phyloP scores from a whole-genome alignment of 306 rosid genomes.

The Corylus avellana region DNA sequence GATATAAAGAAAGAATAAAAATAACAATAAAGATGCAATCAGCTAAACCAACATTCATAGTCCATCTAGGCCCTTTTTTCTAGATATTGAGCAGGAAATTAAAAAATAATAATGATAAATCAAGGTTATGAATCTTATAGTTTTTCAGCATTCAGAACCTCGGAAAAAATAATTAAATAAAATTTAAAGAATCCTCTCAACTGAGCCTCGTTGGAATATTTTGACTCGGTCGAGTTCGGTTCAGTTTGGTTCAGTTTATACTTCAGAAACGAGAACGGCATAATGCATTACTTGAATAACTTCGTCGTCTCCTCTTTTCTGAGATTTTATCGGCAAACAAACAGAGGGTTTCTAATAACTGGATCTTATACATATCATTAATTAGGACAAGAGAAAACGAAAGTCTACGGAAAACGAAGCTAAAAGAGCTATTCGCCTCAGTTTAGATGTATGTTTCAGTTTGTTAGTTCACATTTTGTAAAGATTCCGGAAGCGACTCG shows the following conservation, averaged over 20 bases:
- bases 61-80: background rate
- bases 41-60: background rate
- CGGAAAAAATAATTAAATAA: background rate
- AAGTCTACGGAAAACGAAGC: background rate
- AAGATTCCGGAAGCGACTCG: background rate
- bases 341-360: background rate
- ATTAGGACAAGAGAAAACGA: slow-evolving; percentile 1
- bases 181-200: background rate
- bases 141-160: background rate
- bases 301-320: background rate
- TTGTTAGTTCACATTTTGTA: background rate
- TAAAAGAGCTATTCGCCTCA: background rate
- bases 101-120: background rate
- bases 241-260: slow-evolving; percentile 27
- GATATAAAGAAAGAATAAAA: background rate
- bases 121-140: background rate
- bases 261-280: slow-evolving; percentile 3
- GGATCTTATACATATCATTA: slow-evolving; percentile 2
- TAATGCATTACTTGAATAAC: slow-evolving; percentile 6
- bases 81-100: background rate
- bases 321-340: slow-evolving; percentile 16
- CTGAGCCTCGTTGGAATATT: slow-evolving; percentile 11
- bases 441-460: background rate
- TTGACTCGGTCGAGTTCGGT: slow-evolving; percentile 9
- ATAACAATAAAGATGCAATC: background rate